Percentiles rank a stretch among this genome's conserved stretches.
Evolutionary conservation across 140 eudicot species (phyloP).

Genomic region (Anethum foeniculum): DNA sequence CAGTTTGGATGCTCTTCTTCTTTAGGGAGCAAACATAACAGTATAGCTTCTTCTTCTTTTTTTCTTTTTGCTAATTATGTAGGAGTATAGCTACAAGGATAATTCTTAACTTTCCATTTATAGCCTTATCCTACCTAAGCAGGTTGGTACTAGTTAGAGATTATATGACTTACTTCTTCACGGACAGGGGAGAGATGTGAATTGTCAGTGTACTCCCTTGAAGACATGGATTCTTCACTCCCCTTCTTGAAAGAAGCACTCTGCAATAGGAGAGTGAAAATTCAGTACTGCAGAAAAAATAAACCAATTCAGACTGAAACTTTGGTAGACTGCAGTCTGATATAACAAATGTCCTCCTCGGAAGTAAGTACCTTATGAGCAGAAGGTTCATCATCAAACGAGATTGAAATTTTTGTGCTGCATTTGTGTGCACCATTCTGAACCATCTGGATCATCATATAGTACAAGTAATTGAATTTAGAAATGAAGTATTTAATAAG

Average conservation of each 20-base stretch:
- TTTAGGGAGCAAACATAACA: no score
- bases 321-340: not conserved
- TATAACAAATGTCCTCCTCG: not conserved
- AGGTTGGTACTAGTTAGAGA: not conserved
- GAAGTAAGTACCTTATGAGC: slow-evolving; percentile 24
- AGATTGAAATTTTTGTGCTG: slow-evolving; percentile 25
- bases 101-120: no score
- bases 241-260: slow-evolving; percentile 33
- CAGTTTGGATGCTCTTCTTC: no score
- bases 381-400: slow-evolving; percentile 36
- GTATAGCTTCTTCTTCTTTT: no score
- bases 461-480: not conserved
- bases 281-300: slow-evolving; percentile 5
- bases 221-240: slow-evolving; percentile 27
- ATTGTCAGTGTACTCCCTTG: slow-evolving; percentile 27
- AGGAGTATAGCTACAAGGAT: no score
- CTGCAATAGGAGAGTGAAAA: slow-evolving; percentile 17
- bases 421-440: slow-evolving; percentile 72
- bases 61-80: no score
- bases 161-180: slow-evolving; percentile 43
- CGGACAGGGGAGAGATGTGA: slow-evolving; percentile 43
- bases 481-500: not conserved
- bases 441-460: slow-evolving; percentile 59
- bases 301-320: slow-evolving; percentile 3
- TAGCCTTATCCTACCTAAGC: no score